Percentiles rank a stretch among this genome's conserved stretches.
Conservation (phyloP, 106 monocot genomes). For the Dendrobium chrysotoxum region DNA sequence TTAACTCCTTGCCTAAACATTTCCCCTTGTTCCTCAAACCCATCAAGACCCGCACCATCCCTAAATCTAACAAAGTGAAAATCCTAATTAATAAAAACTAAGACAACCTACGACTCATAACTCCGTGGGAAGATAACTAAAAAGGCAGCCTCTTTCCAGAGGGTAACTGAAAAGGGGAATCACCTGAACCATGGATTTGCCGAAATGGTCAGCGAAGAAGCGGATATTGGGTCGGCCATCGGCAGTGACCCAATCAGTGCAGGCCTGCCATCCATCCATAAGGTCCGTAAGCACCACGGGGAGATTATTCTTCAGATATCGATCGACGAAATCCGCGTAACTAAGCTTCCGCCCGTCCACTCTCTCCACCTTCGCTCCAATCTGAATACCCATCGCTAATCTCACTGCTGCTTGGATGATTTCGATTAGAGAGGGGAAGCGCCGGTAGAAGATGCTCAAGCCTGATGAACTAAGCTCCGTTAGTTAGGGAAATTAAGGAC, state of each 20-base stretch:
- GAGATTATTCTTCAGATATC: slow-evolving; percentile 53
- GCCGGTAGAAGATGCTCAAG: no score
- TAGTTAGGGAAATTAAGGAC: no score
- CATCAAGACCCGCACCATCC: no score
- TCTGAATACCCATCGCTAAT: slow-evolving; percentile 15
- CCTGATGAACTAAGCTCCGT: no score
- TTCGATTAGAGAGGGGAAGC: no score
- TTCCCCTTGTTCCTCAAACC: no score
- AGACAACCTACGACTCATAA: background rate
- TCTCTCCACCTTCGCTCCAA: slow-evolving; percentile 61
- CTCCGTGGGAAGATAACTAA: background rate
- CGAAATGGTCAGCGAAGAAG: slow-evolving; percentile 62
- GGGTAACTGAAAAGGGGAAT: background rate
- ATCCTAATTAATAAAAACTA: background rate
- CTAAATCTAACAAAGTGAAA: background rate
- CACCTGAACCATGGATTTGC: slow-evolving; percentile 54
- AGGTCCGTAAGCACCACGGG: slow-evolving; percentile 90
- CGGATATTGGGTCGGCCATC: slow-evolving; percentile 56
- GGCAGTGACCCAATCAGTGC: slow-evolving; percentile 62
- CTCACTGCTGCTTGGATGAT: background rate
- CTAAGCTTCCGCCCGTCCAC: slow-evolving; percentile 53
- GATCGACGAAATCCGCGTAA: slow-evolving; percentile 58
- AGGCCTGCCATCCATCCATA: slow-evolving; percentile 64
- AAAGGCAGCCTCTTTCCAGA: background rate
- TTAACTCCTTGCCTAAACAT: no score